These are phyloP conservation scores for Mycogone perniciosa DNA, from an alignment of 2,329 filamentous ascomycete species.

Conservation along the genomic window DNA sequence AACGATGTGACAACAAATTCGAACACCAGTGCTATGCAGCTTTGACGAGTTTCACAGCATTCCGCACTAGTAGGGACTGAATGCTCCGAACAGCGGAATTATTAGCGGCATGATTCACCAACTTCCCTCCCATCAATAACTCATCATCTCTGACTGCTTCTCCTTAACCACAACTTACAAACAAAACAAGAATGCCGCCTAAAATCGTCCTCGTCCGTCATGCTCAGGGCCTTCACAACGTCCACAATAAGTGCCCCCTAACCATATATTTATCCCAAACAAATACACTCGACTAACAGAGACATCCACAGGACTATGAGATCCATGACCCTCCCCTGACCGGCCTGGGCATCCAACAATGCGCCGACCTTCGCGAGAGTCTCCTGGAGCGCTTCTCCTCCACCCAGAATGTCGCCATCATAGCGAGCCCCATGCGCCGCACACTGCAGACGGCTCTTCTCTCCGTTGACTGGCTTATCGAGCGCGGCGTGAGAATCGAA, in stretches of 20 bases:
- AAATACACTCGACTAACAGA: conserved; percentile 10
- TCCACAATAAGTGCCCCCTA: conserved; percentile 38
- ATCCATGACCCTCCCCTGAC: conserved; percentile 48
- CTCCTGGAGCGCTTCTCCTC: conserved; percentile 34
- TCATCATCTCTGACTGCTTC: neutral
- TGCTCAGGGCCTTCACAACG: conserved; percentile 63
- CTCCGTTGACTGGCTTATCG: conserved; percentile 52
- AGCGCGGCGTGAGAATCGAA: conserved; percentile 46
- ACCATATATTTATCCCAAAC: neutral
- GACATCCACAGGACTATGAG: conserved; percentile 36
- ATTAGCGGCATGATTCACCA: too few relatives aligned
- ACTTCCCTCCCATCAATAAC: neutral
- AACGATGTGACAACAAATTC: too few relatives aligned
- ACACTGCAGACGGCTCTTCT: conserved; percentile 58
- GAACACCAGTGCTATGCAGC: too few relatives aligned
- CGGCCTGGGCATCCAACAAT: conserved; percentile 43
- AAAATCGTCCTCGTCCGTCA: conserved; percentile 80
- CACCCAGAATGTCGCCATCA: conserved; percentile 38
- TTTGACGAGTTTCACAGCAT: too few relatives aligned
- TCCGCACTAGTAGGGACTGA: too few relatives aligned
- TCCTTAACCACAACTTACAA: neutral
- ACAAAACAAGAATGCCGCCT: conserved; percentile 38
- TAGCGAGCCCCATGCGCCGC: conserved; percentile 59
- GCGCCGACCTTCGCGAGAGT: conserved; percentile 35
- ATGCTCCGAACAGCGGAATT: too few relatives aligned